These are phyloP conservation scores for Coemansia sp. DNA, from an alignment of 192 early-diverging fungal species.

Conservation along the genomic window DNA sequence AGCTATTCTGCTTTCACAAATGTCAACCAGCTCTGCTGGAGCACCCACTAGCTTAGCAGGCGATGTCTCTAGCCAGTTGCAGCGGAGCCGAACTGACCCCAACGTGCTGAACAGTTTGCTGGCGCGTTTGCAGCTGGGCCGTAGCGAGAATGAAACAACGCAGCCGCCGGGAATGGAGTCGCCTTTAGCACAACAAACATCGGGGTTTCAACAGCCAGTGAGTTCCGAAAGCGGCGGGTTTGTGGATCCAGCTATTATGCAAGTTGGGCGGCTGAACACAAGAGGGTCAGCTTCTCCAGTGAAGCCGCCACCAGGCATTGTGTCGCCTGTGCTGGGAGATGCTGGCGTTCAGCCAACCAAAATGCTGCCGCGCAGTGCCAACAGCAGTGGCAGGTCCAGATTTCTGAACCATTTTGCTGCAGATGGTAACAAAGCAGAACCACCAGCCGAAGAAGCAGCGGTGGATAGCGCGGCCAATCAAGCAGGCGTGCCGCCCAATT, in stretches of 20 bases:
- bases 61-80: constrained; percentile 16
- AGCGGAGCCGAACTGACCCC: constrained; percentile 26
- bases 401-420: constrained; percentile 49
- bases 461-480: not conserved
- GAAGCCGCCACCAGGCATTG: constrained; percentile 19
- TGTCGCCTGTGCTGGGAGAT: not conserved
- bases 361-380: constrained; percentile 48
- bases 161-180: constrained; percentile 1
- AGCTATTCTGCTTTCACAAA: constrained; percentile 18
- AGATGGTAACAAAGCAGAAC: not conserved
- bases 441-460: constrained; percentile 9
- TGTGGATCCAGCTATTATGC: constrained; percentile 42
- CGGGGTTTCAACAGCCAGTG: not conserved
- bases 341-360: constrained; percentile 19
- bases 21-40: too few relatives aligned
- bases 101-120: constrained; percentile 42
- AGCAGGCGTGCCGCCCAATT: constrained; percentile 31
- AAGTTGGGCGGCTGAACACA: constrained; percentile 19
- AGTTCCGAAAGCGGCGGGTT: constrained; percentile 12
- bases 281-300: constrained; percentile 15
- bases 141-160: constrained; percentile 8
- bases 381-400: constrained; percentile 47
- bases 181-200: not conserved
- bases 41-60: not conserved
- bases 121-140: constrained; percentile 32